Evolutionary conservation across 2,329 filamentous ascomycete species (phyloP), one percentile per base, ranked within the genome.

Genomic region (Elsinoe batatas): DNA sequence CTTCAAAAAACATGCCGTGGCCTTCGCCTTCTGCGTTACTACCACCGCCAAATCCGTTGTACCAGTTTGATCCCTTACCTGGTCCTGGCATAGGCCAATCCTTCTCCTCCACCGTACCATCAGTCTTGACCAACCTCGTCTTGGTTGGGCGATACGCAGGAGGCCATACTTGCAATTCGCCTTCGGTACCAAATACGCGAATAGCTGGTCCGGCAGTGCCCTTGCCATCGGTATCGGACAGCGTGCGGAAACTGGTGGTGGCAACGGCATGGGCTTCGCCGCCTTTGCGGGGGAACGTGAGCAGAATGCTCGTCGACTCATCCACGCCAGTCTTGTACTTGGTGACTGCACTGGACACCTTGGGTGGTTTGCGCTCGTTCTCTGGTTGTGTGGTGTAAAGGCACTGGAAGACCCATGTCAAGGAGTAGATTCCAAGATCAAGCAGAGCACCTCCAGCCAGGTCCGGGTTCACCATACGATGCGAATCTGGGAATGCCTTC

Each of bases 401-500:
- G 43, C 85, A 85, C 72, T 95, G 88, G 78, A 91, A 94, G 5
- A 93, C 79, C 90, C 90, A 95, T 32, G 88, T 94, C 59, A 95
- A 72, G 46, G 87, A 82, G 74, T 95, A 95, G 69, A 95, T 86
- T 59, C 90, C 90, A 57, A 95, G 76, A 69, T 95, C 90, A 51
- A 95, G 78, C 55, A 94, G 74, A 1, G 84, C 85, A 54, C 90
- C 90, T 30, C 90, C 90, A 0, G 89, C 90, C 43, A 95, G 77
- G 64, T 91, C 84, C 17, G 78, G 77, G 70, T 94, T 94, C 60
- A 95, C 80, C 82, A 95, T 90, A 54, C 90, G 83, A 72, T 90
- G 77, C 51, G 77, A 73, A 64, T 83, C 78, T 38, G 78, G 74
- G 62, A 76, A 80, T 55, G 80, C 74, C 56, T 76, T 79, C 63